These are phyloP conservation scores for Cladosporium sp. DNA, from an alignment of 2,329 filamentous ascomycete species.

Conservation along the genomic window DNA sequence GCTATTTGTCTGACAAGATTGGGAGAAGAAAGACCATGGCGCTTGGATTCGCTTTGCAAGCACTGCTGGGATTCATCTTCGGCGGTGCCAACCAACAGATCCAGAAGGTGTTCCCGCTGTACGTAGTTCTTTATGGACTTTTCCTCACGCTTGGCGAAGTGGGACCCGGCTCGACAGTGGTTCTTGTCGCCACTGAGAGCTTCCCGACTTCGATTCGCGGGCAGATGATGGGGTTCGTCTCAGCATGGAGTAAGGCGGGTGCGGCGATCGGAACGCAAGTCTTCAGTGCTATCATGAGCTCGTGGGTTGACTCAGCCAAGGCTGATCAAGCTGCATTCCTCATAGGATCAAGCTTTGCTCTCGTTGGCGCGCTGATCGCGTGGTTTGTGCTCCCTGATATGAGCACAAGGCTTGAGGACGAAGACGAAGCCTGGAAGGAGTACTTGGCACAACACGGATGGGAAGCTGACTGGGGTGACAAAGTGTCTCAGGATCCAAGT, in stretches of 20 bases:
- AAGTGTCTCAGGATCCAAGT: slow-evolving; percentile 1
- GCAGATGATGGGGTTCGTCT: slow-evolving; percentile 68
- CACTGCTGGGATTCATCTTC: slow-evolving; percentile 81
- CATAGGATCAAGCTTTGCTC: slow-evolving; percentile 71
- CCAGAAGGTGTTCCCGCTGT: slow-evolving; percentile 43
- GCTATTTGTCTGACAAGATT: slow-evolving; percentile 72
- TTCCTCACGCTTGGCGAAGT: slow-evolving; percentile 76
- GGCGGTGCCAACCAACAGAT: slow-evolving; percentile 57
- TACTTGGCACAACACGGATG: slow-evolving; percentile 48
- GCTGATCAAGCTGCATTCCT: slow-evolving; percentile 82
- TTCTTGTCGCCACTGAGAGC: slow-evolving; percentile 78
- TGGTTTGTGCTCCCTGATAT: slow-evolving; percentile 50
- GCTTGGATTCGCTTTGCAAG: slow-evolving; percentile 69
- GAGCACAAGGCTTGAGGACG: slow-evolving; percentile 30
- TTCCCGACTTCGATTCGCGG: slow-evolving; percentile 83
- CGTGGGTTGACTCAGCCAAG: slow-evolving; percentile 52
- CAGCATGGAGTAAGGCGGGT: slow-evolving; percentile 66
- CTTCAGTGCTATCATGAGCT: slow-evolving; percentile 64
- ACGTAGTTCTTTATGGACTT: slow-evolving; percentile 74
- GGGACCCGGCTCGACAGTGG: slow-evolving; percentile 66
- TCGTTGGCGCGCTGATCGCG: slow-evolving; percentile 67
- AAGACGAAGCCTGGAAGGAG: slow-evolving; percentile 46
- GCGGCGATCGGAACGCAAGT: slow-evolving; percentile 85
- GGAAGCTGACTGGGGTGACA: slow-evolving; percentile 14
- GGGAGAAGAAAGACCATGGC: slow-evolving; percentile 74